A percentile compares a stretch with the other conserved stretches of the same genome.
phyloP scores from a whole-genome alignment of 495 filamentous ascomycete genomes.

The Podospora pseudocomata region DNA sequence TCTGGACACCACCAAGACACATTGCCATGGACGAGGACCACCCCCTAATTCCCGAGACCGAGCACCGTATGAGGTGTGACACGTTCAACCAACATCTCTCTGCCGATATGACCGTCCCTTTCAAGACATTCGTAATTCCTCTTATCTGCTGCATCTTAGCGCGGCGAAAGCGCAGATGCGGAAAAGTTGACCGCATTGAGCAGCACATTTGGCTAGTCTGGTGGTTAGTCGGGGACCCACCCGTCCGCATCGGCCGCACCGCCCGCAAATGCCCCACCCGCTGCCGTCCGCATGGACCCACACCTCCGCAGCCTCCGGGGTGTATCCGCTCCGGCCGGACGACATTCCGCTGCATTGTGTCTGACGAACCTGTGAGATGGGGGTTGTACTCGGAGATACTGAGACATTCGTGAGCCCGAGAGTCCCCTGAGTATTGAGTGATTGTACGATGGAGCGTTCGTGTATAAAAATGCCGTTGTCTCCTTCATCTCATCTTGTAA shows the following conservation, averaged over 20 bases:
- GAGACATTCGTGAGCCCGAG: not conserved
- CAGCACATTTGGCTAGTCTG: not conserved
- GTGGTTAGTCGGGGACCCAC: slow-evolving; percentile 2
- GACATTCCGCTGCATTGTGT: not conserved
- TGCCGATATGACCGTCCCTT: no score
- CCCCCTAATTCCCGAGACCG: no score
- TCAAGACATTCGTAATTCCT: not conserved
- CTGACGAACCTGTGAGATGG: not conserved
- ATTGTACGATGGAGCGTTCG: not conserved
- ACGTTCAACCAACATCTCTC: no score
- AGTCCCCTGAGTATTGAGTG: not conserved
- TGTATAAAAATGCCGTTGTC: not conserved
- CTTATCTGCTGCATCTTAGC: not conserved
- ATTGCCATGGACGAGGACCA: no score
- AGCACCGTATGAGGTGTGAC: no score
- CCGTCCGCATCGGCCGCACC: slow-evolving; percentile 8
- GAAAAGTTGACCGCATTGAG: not conserved
- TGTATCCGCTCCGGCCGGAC: not conserved
- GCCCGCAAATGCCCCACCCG: not conserved
- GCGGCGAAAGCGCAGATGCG: not conserved
- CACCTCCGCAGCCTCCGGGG: not conserved
- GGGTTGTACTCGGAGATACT: not conserved
- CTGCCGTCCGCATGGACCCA: not conserved
- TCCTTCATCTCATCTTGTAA: not conserved
- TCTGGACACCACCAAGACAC: no score